Conservation (phyloP, 495 filamentous ascomycete species). For the Cudoniella acicularis region DNA sequence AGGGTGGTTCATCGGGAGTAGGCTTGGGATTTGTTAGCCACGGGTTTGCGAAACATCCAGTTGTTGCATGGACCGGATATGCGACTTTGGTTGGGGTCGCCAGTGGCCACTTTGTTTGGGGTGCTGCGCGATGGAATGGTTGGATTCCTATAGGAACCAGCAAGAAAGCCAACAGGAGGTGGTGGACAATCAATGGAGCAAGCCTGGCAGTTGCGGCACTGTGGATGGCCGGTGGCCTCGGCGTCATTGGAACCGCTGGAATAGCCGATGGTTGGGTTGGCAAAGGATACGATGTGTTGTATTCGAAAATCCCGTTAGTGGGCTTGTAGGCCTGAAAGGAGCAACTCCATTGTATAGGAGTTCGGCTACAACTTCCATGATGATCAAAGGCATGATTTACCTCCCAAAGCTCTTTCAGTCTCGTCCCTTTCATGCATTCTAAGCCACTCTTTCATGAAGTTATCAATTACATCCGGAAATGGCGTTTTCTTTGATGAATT, state of each 20-base stretch:
- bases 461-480: no score
- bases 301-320: conserved; percentile 31
- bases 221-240: conserved; percentile 80
- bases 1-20: conserved; percentile 79
- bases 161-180: conserved; percentile 50
- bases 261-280: conserved; percentile 71
- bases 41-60: conserved; percentile 67
- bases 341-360: not conserved
- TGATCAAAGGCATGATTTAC: no score
- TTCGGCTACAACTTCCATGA: no score
- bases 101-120: conserved; percentile 79
- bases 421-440: no score
- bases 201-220: conserved; percentile 52
- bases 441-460: no score
- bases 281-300: conserved; percentile 66
- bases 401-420: no score
- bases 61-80: conserved; percentile 66
- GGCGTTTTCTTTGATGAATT: no score
- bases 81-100: conserved; percentile 61
- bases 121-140: conserved; percentile 71
- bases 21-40: conserved; percentile 81
- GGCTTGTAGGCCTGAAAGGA: conserved; percentile 9
- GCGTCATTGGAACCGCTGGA: conserved; percentile 72
- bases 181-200: conserved; percentile 65
- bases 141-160: conserved; percentile 41